Percentiles rank a stretch among this genome's conserved stretches.
Conservation (phyloP, 2,329 filamentous ascomycete species). For the Diatrype stigma region DNA sequence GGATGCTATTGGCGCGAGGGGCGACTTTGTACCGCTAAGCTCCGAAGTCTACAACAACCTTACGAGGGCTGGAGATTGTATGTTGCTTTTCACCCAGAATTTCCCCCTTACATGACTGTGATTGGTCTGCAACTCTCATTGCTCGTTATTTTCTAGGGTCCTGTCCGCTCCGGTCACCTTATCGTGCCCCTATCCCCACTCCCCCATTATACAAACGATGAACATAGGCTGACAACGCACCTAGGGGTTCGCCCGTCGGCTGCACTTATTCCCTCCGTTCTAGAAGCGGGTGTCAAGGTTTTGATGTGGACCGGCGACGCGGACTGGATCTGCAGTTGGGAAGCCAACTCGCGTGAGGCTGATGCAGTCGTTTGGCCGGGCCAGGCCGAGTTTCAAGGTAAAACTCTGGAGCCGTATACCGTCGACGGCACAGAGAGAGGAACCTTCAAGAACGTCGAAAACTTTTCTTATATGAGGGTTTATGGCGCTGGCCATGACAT, state of each 20-base stretch:
- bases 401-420: constrained; percentile 38
- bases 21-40: too few relatives aligned
- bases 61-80: constrained; percentile 2
- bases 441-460: constrained; percentile 45
- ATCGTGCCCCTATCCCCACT: too few relatives aligned
- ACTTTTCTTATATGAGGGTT: constrained; percentile 46
- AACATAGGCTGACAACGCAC: too few relatives aligned
- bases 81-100: not conserved
- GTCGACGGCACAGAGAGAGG: constrained; percentile 44
- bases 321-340: constrained; percentile 57
- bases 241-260: constrained; percentile 11
- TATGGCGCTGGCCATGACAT: constrained; percentile 42
- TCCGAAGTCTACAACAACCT: constrained; percentile 11
- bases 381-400: constrained; percentile 35
- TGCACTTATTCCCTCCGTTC: constrained; percentile 38
- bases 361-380: constrained; percentile 41
- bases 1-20: constrained; percentile 19
- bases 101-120: too few relatives aligned
- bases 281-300: constrained; percentile 43
- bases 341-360: constrained; percentile 44
- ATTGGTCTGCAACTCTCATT: too few relatives aligned
- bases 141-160: too few relatives aligned
- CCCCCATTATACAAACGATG: too few relatives aligned
- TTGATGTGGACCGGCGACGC: constrained; percentile 54
- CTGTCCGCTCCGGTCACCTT: too few relatives aligned